Evolutionary conservation across 768 basidiomycete species (phyloP).

Genomic region (Phylloporus scabripes): DNA sequence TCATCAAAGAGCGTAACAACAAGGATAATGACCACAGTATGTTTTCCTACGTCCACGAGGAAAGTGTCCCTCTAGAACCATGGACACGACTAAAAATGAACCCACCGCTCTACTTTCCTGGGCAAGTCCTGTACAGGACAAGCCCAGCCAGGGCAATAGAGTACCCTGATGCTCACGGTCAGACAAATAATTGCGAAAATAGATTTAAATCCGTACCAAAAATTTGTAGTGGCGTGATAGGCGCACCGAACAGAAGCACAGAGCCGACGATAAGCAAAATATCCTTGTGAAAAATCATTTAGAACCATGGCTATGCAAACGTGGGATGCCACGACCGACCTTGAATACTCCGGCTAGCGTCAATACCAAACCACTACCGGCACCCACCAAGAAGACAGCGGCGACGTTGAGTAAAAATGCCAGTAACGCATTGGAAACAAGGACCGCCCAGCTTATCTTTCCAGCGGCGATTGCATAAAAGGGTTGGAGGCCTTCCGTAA

Average conservation of each 20-base stretch:
- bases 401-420: constrained; percentile 91
- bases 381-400: constrained; percentile 90
- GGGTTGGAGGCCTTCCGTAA: constrained; percentile 88
- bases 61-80: neutral
- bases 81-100: too few relatives aligned
- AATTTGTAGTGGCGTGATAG: constrained; percentile 78
- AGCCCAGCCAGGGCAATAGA: constrained; percentile 82
- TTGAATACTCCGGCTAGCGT: constrained; percentile 95
- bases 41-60: neutral
- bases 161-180: constrained; percentile 53
- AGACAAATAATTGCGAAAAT: neutral
- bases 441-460: constrained; percentile 59
- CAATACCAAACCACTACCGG: constrained; percentile 80
- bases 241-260: constrained; percentile 77
- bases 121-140: constrained; percentile 76
- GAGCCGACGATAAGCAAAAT: constrained; percentile 92
- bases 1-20: neutral
- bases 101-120: constrained; percentile 42
- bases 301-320: neutral
- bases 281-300: constrained; percentile 46
- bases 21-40: neutral
- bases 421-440: constrained; percentile 78
- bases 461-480: constrained; percentile 58
- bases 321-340: constrained; percentile 34
- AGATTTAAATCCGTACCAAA: constrained; percentile 46